Evolutionary conservation across 2,329 filamentous ascomycete species (phyloP), one percentile per base, ranked within the genome.

Genomic region (Pseudogymnoascus sp.): DNA sequence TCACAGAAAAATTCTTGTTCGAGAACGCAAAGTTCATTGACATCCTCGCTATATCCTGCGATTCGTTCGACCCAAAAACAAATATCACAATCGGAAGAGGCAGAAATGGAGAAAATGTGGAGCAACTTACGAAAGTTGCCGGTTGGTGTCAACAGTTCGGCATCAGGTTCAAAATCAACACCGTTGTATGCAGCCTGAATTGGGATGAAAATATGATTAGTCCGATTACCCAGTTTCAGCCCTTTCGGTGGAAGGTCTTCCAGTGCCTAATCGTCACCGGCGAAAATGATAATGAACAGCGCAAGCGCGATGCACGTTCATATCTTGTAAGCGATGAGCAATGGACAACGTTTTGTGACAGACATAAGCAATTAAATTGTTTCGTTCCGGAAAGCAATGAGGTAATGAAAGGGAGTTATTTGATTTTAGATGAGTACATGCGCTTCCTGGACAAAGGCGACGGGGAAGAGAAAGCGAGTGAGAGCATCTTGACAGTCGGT

Each of bases 161-260:
- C 1, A 78, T 84, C 69, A 80, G 77, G 71, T 83, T 85, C 74
- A 84, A 85, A 73, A 69, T 84, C 61, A 85, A 85, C 71, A 84
- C 82, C 0, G 81, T 84, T 0, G 77, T 84, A 3, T 78, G 77
- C 68, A 72, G 67, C 1, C 71, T 77, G 60, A 84, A 84, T 67
- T 79, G 73, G 70, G 62, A 77, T 2, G 81, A 85, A 69, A 78
- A 81, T 65, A 82, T 81, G 79, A 75, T 73, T 42, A 67, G 64
- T 12, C 68, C 66, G 3, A 75, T 84, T 6, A 63, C 68, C 12
- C 45, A 67, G 40, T 70, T 84, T 10, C 69, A 70, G 3, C 81
- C 81, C 1, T 82, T 81, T 64, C 77, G 82, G 0, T 84, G 81
- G 81, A 84, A 83, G 68, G 77, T 74, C 29, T 85, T 85, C 68